Conservation (phyloP, 108 stramenopile species). For the Discostella pseudostelligera region DNA sequence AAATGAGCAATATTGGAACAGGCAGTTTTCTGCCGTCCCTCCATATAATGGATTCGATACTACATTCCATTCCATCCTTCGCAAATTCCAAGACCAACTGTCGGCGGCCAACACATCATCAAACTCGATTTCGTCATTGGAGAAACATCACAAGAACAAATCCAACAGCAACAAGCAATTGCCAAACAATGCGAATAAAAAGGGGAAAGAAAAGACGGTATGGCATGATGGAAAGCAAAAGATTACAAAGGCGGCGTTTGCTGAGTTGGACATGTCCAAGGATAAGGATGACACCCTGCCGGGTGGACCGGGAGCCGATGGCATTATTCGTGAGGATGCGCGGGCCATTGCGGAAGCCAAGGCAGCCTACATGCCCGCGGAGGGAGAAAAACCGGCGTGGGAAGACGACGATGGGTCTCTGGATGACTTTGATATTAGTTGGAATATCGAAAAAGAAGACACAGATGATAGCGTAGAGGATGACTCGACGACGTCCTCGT, state of each 20-base stretch:
- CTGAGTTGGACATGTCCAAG: constrained; percentile 67
- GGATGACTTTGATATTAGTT: constrained; percentile 37
- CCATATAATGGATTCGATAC: constrained; percentile 36
- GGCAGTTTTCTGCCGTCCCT: constrained; percentile 19
- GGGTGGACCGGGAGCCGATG: constrained; percentile 13
- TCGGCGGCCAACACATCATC: constrained; percentile 12
- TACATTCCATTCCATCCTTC: constrained; percentile 33
- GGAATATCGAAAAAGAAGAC: constrained; percentile 35
- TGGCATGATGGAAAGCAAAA: constrained; percentile 86
- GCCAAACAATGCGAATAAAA: constrained; percentile 28
- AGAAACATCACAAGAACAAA: constrained; percentile 20
- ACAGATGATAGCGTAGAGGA: constrained; percentile 44
- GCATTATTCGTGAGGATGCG: constrained; percentile 42
- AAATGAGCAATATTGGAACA: constrained; percentile 1
- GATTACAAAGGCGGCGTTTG: constrained; percentile 76
- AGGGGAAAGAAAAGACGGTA: constrained; percentile 73
- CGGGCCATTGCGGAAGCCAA: constrained; percentile 83
- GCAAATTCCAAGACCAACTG: constrained; percentile 43
- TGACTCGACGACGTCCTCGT: constrained; percentile 5
- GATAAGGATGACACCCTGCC: constrained; percentile 12
- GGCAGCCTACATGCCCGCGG: constrained; percentile 82
- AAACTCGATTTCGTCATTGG: constrained; percentile 8
- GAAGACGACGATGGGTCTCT: constrained; percentile 55
- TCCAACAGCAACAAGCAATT: constrained; percentile 20
- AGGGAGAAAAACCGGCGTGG: constrained; percentile 77